phyloP scores from a whole-genome alignment of 2,329 filamentous ascomycete species.

The Myriosclerotinia scirpicola region DNA sequence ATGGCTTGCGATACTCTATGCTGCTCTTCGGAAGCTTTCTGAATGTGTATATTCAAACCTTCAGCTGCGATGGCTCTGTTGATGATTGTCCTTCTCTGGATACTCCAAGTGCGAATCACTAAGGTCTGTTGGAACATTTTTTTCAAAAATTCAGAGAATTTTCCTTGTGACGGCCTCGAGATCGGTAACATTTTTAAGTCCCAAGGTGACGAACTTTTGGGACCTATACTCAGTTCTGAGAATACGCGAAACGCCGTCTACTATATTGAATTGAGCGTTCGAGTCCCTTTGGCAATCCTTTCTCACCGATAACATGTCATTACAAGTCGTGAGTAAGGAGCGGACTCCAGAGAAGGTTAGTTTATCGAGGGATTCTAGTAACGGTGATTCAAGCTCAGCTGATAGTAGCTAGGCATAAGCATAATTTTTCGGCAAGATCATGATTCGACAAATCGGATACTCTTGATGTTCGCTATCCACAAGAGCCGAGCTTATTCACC shows the following conservation, averaged over 20 bases:
- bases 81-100: conserved; percentile 8
- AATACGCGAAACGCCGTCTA: conserved; percentile 8
- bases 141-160: background rate
- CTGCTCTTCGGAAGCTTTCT: background rate
- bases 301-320: background rate
- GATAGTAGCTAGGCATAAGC: background rate
- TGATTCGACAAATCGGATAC: background rate
- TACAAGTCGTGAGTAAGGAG: conserved; percentile 1
- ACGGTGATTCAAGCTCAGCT: background rate
- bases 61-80: conserved; percentile 1
- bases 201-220: background rate
- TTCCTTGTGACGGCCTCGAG: background rate
- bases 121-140: conserved; percentile 25
- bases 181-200: background rate
- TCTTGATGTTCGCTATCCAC: background rate
- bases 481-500: background rate
- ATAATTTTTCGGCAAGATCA: background rate
- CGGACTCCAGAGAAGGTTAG: background rate
- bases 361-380: background rate
- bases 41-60: background rate
- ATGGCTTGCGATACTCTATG: background rate
- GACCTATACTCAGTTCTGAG: background rate
- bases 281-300: no score
- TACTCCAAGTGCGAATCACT: background rate
- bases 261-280: background rate